Conservation (phyloP, 257 asterid species). For the Leptodermis oblonga region DNA sequence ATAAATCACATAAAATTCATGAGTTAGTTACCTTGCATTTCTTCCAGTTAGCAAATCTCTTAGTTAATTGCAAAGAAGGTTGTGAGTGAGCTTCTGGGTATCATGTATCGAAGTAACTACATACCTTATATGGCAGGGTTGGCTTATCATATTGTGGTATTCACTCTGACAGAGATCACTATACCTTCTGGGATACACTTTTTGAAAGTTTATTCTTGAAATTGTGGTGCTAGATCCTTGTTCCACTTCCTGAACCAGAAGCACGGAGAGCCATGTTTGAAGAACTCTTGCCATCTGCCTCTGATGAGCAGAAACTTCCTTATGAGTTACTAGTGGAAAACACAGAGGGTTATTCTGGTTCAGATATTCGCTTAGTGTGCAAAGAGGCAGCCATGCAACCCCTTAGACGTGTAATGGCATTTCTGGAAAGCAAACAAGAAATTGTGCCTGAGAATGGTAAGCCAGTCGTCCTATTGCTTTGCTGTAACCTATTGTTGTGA, state of each 20-base stretch:
- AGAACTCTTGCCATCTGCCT: conserved; percentile 57
- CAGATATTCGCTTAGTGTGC: conserved; percentile 86
- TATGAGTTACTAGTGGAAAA: conserved; percentile 68
- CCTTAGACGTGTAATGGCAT: conserved; percentile 67
- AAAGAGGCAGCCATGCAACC: conserved; percentile 99
- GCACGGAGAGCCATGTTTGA: conserved; percentile 92
- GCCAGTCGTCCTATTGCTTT: conserved; percentile 3
- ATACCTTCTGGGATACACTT: not conserved
- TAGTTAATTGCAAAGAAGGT: not conserved
- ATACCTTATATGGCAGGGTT: not conserved
- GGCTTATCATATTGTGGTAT: not conserved
- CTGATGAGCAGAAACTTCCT: conserved; percentile 55
- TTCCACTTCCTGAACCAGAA: conserved; percentile 93
- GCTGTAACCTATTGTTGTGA: not conserved
- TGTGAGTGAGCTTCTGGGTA: not conserved
- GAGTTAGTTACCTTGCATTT: not conserved
- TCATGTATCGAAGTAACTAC: not conserved
- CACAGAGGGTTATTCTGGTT: conserved; percentile 85
- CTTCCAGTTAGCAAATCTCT: not conserved
- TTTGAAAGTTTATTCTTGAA: not conserved
- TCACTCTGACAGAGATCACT: not conserved
- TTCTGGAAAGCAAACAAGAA: conserved; percentile 64
- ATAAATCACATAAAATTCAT: not conserved
- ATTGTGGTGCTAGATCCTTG: conserved; percentile 62
- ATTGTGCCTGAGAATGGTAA: conserved; percentile 81